Percentiles rank a stretch among this genome's conserved stretches.
phyloP scores from a whole-genome alignment of 495 filamentous ascomycete species.

The Xylaria scruposa region DNA sequence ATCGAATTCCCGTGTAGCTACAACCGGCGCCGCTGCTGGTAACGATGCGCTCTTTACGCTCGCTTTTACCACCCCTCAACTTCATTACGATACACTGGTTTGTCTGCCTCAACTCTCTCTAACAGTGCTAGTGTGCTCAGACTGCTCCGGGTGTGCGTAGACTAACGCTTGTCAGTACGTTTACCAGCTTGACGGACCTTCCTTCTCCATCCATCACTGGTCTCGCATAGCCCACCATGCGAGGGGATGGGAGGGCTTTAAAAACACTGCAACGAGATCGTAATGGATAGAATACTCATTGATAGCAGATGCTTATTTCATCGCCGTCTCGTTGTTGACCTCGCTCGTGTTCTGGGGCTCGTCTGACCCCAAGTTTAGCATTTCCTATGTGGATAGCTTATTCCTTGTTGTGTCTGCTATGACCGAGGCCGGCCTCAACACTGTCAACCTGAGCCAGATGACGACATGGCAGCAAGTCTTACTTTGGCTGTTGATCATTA shows the following conservation, averaged over 20 bases:
- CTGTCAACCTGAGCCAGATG: slow-evolving; percentile 68
- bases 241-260: not conserved
- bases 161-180: slow-evolving; percentile 19
- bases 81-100: slow-evolving; percentile 71
- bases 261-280: not conserved
- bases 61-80: slow-evolving; percentile 62
- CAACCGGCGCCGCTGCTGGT: not conserved
- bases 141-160: not conserved
- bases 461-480: slow-evolving; percentile 81
- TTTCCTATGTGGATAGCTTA: slow-evolving; percentile 76
- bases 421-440: slow-evolving; percentile 79
- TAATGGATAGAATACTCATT: slow-evolving; percentile 50
- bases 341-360: slow-evolving; percentile 78
- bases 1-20: not conserved
- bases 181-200: not conserved
- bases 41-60: slow-evolving; percentile 20
- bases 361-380: slow-evolving; percentile 62
- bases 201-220: not conserved
- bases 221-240: not conserved
- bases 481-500: slow-evolving; percentile 73
- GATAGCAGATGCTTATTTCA: slow-evolving; percentile 70
- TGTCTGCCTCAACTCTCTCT: not conserved
- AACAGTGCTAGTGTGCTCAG: not conserved
- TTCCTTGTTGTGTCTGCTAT: slow-evolving; percentile 82
- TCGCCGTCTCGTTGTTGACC: slow-evolving; percentile 65